Base-by-base conservation (phyloP, 1,284 basidiomycete genomes). In the Apiotrichum montevideense region DNA sequence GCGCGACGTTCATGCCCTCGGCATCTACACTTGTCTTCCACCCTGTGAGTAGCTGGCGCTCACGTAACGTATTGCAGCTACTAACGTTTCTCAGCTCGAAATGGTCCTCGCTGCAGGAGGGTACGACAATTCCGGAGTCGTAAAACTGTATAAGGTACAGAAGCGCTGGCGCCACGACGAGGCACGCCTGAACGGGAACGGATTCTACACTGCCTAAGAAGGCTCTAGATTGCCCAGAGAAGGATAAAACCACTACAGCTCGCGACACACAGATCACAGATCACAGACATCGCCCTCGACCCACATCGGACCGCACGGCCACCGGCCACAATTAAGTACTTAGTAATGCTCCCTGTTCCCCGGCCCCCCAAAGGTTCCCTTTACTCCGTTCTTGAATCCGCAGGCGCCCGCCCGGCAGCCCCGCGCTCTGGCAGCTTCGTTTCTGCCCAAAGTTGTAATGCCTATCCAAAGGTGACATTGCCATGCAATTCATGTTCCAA, bases 41-140 rank as follows among this genome's bases (percentile, higher is more conserved):
- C 63, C 77, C 77, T 32, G 73, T 75, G 54, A 47, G 73, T 69
- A 33, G 14, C n/a, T 39, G n/a, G 14, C 11, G 5, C 11, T 9
- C 13, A 6, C 4, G 6, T 5, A 21, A 46, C 37, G 37, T 14
- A 42, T 14, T 13, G 6, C 11, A 10, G 32, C 7, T 32, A 11
- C 34, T 57, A 21, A 52, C 37, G 0, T 6, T 5, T 9, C 11
- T 6, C 51, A 75, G 72, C 62, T 67, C 58, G 71, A 74, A 54
- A 72, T 75, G 68, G 66, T 77, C 39, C 59, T 77, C 44, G 75
- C 74, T 10, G 74, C 72, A 2, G 70, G 71, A 11, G 74, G 75
- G 34, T 75, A 72, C 53, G 75, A 77, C 58, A 63, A 66, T 10
- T 63, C 68, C 4, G 75, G 75, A 10, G 72, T 67, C n/a, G 73